Evolutionary conservation across 1,139 yeast genomes (phyloP).

Genomic region (Hyphopichia wangnamkhiaoensis): DNA sequence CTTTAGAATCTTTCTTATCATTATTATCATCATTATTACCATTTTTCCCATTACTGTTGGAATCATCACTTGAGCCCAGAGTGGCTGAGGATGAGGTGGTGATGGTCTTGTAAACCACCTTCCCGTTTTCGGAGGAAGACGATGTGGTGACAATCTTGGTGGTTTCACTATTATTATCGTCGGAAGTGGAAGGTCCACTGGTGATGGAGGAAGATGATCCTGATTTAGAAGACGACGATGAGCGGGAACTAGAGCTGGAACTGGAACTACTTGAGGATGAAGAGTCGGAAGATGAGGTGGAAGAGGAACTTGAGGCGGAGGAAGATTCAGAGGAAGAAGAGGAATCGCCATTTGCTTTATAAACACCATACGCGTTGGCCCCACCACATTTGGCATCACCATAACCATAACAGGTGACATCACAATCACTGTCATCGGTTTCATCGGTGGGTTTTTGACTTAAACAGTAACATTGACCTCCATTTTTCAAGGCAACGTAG

Average conservation of each 20-base stretch:
- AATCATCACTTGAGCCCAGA: conserved; percentile 5
- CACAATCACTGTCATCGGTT: conserved; percentile 35
- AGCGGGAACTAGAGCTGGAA: conserved; percentile 9
- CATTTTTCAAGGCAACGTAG: conserved; percentile 61
- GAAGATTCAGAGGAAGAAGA: conserved; percentile 8
- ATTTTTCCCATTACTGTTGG: background rate
- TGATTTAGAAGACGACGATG: conserved; percentile 9
- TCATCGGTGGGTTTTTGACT: conserved; percentile 44
- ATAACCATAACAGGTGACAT: conserved; percentile 52
- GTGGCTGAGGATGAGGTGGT: conserved; percentile 16
- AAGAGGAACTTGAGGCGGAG: conserved; percentile 8
- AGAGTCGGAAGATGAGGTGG: conserved; percentile 9
- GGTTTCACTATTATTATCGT: conserved; percentile 1
- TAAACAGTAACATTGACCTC: conserved; percentile 69
- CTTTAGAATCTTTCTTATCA: conserved; percentile 13
- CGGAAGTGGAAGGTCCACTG: conserved; percentile 26
- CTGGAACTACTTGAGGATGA: conserved; percentile 5
- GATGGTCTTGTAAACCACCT: conserved; percentile 19
- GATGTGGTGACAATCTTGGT: conserved; percentile 9
- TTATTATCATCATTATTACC: conserved; percentile 6
- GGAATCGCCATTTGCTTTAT: conserved; percentile 25
- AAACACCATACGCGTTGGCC: conserved; percentile 39
- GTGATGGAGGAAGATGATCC: conserved; percentile 5
- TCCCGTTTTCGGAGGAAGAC: conserved; percentile 16
- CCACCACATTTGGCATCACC: conserved; percentile 61